Evolutionary conservation across 495 filamentous ascomycete genomes (phyloP).

Genomic region (Trichocladium uniseriatum): DNA sequence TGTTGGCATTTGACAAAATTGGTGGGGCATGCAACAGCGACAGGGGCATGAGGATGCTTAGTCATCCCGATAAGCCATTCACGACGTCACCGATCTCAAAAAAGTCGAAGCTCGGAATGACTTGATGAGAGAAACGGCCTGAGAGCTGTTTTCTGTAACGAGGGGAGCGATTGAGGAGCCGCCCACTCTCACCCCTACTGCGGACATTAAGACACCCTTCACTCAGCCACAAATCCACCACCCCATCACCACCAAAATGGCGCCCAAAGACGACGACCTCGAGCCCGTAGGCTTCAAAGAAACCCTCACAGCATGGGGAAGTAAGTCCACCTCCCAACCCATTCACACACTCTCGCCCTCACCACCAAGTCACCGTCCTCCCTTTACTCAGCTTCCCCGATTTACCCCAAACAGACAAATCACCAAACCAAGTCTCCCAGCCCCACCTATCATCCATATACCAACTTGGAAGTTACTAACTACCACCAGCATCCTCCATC

Average conservation of each 20-base stretch:
- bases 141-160: not conserved
- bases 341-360: not conserved
- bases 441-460: not conserved
- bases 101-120: not conserved
- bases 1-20: not conserved
- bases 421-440: not conserved
- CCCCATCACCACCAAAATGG: slow-evolving; percentile 22
- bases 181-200: no score
- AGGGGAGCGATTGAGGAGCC: not conserved
- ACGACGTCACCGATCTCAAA: slow-evolving; percentile 5
- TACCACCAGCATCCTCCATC: slow-evolving; percentile 58
- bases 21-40: not conserved
- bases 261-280: slow-evolving; percentile 27
- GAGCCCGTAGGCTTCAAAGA: slow-evolving; percentile 41
- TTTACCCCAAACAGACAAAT: not conserved
- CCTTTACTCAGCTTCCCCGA: not conserved
- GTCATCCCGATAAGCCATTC: slow-evolving; percentile 3
- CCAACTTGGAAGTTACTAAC: not conserved
- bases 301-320: slow-evolving; percentile 57
- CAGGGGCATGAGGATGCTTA: slow-evolving; percentile 3
- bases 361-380: not conserved
- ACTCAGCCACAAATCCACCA: not conserved
- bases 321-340: slow-evolving; percentile 44
- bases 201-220: not conserved
- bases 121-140: not conserved